Percentiles rank a stretch among this genome's conserved stretches.
phyloP scores from a whole-genome alignment of 352 stramenopile species.

The Pythium scleroteichum region DNA sequence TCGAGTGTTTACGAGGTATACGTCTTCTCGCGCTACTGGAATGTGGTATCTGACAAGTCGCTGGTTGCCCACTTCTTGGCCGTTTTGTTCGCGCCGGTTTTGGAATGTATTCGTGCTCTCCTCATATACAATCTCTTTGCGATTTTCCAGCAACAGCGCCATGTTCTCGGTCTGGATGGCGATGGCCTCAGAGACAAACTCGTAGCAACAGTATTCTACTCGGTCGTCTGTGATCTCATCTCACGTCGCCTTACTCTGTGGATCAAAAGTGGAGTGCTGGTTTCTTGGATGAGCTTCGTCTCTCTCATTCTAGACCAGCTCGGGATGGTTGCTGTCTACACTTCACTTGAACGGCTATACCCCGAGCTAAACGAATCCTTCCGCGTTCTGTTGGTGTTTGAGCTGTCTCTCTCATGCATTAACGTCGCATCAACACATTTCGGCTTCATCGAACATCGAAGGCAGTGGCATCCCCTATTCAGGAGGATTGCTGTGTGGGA shows the following conservation, averaged over 20 bases:
- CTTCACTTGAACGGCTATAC: slow-evolving; percentile 56
- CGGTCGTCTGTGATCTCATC: slow-evolving; percentile 57
- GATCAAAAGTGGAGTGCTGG: slow-evolving; percentile 76
- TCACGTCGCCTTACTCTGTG: slow-evolving; percentile 58
- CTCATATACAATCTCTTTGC: slow-evolving; percentile 62
- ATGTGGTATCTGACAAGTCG: slow-evolving; percentile 78
- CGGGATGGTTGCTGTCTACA: slow-evolving; percentile 55
- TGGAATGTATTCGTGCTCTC: slow-evolving; percentile 65
- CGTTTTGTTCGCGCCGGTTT: slow-evolving; percentile 56
- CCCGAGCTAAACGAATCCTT: slow-evolving; percentile 42
- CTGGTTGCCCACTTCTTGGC: slow-evolving; percentile 66
- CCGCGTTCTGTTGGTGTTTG: slow-evolving; percentile 49
- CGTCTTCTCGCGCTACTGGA: slow-evolving; percentile 84
- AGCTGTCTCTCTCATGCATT: slow-evolving; percentile 54
- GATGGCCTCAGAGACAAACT: slow-evolving; percentile 42
- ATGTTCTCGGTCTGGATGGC: slow-evolving; percentile 18
- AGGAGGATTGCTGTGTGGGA: slow-evolving; percentile 61
- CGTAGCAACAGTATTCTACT: slow-evolving; percentile 45
- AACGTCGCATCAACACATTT: slow-evolving; percentile 55
- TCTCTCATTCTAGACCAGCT: slow-evolving; percentile 72
- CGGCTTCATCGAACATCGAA: slow-evolving; percentile 60
- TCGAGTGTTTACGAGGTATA: slow-evolving; percentile 54
- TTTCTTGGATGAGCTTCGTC: slow-evolving; percentile 69
- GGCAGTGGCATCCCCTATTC: slow-evolving; percentile 64
- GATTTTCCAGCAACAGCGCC: slow-evolving; percentile 45